Conservation (phyloP, 176 grass and related monocot genomes). For the Ensete ventricosum region DNA sequence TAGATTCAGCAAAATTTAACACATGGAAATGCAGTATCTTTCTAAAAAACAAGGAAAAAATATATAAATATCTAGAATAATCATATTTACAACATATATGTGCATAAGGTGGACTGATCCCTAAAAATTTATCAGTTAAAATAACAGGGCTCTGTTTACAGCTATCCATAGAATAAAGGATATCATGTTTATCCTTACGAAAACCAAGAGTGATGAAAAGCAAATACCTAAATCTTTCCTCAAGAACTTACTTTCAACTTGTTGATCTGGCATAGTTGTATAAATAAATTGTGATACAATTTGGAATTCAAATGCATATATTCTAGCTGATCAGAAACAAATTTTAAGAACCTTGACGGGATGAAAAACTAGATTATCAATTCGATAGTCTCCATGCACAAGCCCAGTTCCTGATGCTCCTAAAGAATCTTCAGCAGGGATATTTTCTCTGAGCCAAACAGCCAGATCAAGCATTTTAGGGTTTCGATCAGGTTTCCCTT, state of each 20-base stretch:
- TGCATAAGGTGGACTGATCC: background rate
- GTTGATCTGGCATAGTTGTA: background rate
- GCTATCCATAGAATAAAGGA: background rate
- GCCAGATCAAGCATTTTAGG: slow-evolving; percentile 74
- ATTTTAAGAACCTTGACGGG: slow-evolving; percentile 50
- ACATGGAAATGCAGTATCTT: background rate
- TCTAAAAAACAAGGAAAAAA: background rate
- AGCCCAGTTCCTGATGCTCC: slow-evolving; percentile 45
- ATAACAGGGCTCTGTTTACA: background rate
- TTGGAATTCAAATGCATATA: background rate
- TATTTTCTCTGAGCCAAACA: slow-evolving; percentile 65
- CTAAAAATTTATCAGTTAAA: background rate
- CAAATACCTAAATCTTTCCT: background rate
- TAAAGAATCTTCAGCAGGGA: slow-evolving; percentile 60
- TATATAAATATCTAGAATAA: background rate
- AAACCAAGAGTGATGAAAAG: background rate
- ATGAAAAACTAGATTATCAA: slow-evolving; percentile 93
- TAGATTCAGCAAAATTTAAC: background rate
- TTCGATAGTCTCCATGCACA: slow-evolving; percentile 85
- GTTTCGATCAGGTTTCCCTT: slow-evolving; percentile 65
- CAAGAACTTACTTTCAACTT: background rate
- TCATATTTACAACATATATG: background rate
- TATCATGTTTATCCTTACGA: background rate
- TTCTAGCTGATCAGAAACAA: background rate
- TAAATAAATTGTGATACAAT: background rate